These are phyloP conservation scores for Exophiala sp. DNA, from an alignment of 2,329 filamentous ascomycete genomes.

Conservation along the genomic window DNA sequence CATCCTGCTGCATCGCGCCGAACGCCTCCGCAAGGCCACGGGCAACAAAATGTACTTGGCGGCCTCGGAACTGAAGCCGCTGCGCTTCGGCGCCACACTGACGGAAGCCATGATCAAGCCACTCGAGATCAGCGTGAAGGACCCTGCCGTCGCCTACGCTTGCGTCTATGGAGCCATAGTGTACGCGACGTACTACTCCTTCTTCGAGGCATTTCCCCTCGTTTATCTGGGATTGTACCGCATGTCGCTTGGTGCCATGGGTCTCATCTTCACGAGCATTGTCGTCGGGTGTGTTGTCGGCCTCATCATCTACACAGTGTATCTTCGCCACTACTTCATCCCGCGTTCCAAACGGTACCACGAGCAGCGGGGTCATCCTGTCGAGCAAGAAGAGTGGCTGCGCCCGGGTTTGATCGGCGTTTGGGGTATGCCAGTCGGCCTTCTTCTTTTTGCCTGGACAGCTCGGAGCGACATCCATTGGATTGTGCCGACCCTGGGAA, in stretches of 20 bases:
- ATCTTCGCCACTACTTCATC: slow-evolving; percentile 43
- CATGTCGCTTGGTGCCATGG: slow-evolving; percentile 57
- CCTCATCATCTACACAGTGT: slow-evolving; percentile 48
- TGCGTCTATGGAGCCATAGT: slow-evolving; percentile 60
- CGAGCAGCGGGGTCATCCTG: slow-evolving; percentile 42
- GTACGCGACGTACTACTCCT: slow-evolving; percentile 48
- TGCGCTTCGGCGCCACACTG: slow-evolving; percentile 50
- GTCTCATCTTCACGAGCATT: slow-evolving; percentile 60
- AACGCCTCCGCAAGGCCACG: slow-evolving; percentile 58
- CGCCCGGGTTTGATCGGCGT: slow-evolving; percentile 50
- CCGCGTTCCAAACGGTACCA: slow-evolving; percentile 48
- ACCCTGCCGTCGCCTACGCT: slow-evolving; percentile 61
- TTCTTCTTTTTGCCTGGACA: slow-evolving; percentile 49
- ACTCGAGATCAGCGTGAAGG: slow-evolving; percentile 45
- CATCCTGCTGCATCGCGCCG: slow-evolving; percentile 59
- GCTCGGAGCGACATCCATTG: slow-evolving; percentile 46
- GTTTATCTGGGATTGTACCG: slow-evolving; percentile 59
- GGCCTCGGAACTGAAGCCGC: slow-evolving; percentile 58
- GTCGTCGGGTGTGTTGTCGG: slow-evolving; percentile 55
- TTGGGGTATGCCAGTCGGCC: slow-evolving; percentile 17
- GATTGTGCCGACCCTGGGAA: slow-evolving; percentile 36
- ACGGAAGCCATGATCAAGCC: slow-evolving; percentile 17
- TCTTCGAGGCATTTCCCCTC: slow-evolving; percentile 65
- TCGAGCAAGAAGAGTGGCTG: slow-evolving; percentile 49
- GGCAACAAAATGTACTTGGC: slow-evolving; percentile 39